Conservation (phyloP, 208 protist genomes). For the Trypanosoma melophagium region DNA sequence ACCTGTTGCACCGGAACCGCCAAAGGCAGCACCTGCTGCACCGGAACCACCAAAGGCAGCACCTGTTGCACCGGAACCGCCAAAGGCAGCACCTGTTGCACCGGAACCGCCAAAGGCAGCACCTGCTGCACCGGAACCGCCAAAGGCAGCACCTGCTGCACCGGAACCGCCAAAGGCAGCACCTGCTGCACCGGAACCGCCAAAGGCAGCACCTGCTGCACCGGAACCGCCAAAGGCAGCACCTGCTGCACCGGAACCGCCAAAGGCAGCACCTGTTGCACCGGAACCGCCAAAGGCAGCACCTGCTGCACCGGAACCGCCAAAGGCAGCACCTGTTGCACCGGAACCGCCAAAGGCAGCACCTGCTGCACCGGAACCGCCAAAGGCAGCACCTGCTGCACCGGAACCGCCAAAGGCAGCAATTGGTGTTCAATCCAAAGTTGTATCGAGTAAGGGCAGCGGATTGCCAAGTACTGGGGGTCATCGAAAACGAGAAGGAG, state of each 20-base stretch:
- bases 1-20: too few relatives aligned
- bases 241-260: too few relatives aligned
- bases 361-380: constrained; percentile 29
- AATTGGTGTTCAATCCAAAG: constrained; percentile 17
- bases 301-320: constrained; percentile 14
- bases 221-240: constrained; percentile 7
- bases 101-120: constrained; percentile 7
- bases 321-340: constrained; percentile 12
- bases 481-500: too few relatives aligned
- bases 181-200: too few relatives aligned
- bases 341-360: constrained; percentile 22
- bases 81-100: constrained; percentile 17
- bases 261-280: too few relatives aligned
- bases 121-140: too few relatives aligned
- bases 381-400: constrained; percentile 16
- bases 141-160: constrained; percentile 16
- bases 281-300: constrained; percentile 18
- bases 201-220: constrained; percentile 16
- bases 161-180: constrained; percentile 7
- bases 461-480: background rate
- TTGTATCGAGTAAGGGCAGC: constrained; percentile 23
- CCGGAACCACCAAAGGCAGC: constrained; percentile 7
- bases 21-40: constrained; percentile 16
- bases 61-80: too few relatives aligned
- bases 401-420: constrained; percentile 7